Evolutionary conservation across 2,329 filamentous ascomycete species (phyloP).

Genomic region (Cryoendolithus antarcticus): DNA sequence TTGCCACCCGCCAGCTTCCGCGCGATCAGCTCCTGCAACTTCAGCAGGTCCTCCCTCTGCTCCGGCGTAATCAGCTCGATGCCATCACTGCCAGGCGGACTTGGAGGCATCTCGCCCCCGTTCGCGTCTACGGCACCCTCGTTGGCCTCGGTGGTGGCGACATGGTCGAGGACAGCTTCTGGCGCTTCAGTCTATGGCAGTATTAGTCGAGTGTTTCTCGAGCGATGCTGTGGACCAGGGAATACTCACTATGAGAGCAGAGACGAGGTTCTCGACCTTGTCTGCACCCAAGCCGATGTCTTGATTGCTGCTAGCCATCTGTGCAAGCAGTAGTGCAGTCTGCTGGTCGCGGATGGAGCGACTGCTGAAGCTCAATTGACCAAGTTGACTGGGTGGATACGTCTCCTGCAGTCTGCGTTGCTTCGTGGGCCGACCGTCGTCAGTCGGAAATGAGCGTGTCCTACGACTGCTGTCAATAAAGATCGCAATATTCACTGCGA

Average conservation of each 20-base stretch:
- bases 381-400: constrained; percentile 11
- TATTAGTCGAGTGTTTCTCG: too few species aligned
- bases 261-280: constrained; percentile 39
- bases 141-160: constrained; percentile 20
- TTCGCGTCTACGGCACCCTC: not conserved
- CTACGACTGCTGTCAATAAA: too few species aligned
- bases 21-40: constrained; percentile 25
- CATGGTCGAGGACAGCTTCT: constrained; percentile 26
- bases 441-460: too few species aligned
- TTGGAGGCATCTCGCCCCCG: constrained; percentile 2
- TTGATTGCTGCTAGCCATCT: constrained; percentile 40
- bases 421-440: too few species aligned
- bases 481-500: too few species aligned
- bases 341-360: constrained; percentile 50
- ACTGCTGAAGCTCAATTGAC: constrained; percentile 28
- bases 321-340: constrained; percentile 51
- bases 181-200: constrained; percentile 28
- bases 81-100: constrained; percentile 20
- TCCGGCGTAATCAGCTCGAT: constrained; percentile 21
- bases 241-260: constrained; percentile 50
- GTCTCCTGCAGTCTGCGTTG: too few species aligned
- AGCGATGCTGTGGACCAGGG: too few species aligned
- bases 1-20: constrained; percentile 19
- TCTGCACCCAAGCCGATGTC: constrained; percentile 36
- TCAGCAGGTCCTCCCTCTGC: constrained; percentile 22